Conservation (phyloP, 140 eudicot genomes). For the Senecio squalidus region DNA sequence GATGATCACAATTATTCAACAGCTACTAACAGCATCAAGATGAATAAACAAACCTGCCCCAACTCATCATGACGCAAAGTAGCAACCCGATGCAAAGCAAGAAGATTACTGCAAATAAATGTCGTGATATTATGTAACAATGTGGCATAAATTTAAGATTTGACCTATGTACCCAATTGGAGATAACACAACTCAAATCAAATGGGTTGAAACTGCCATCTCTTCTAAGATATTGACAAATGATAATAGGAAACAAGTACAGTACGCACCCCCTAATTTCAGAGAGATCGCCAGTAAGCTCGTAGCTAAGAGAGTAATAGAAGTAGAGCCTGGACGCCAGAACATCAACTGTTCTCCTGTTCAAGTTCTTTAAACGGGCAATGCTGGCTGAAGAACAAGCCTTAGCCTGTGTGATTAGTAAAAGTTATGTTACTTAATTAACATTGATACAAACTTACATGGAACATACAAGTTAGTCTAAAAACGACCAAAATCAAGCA, state of each 20-base stretch:
- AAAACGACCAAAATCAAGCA: background rate
- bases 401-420: constrained; percentile 59
- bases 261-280: constrained; percentile 90
- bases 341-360: constrained; percentile 87
- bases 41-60: constrained; percentile 76
- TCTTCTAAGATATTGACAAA: background rate
- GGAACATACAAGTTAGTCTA: background rate
- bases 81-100: constrained; percentile 88
- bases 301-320: constrained; percentile 86
- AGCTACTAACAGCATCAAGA: background rate
- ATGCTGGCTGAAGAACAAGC: constrained; percentile 94
- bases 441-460: background rate
- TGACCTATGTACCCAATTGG: background rate
- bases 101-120: constrained; percentile 59
- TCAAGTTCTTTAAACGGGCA: constrained; percentile 83
- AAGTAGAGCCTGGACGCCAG: constrained; percentile 87
- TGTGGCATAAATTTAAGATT: too few species aligned
- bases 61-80: constrained; percentile 93
- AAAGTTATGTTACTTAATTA: background rate
- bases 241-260: background rate
- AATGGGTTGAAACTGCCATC: background rate
- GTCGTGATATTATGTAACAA: background rate
- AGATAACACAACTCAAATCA: background rate
- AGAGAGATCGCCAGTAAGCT: constrained; percentile 88
- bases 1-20: background rate